Evolutionary conservation across 495 filamentous ascomycete genomes (phyloP), one percentile per base, ranked within the genome.

Genomic region (Penicillium odoratum): DNA sequence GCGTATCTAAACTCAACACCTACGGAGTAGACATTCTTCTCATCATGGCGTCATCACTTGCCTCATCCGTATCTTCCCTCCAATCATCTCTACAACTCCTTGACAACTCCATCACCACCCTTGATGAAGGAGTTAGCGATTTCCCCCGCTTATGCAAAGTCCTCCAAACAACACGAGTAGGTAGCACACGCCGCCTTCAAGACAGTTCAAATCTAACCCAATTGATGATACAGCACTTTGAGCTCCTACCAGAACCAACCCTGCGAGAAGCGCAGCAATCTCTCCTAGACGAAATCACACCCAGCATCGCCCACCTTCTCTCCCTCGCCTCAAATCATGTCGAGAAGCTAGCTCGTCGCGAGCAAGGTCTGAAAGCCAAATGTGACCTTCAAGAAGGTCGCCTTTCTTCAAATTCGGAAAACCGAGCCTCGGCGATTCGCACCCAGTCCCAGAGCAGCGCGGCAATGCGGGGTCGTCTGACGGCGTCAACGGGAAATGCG

Each of bases 141-240:
- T 91, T 90, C 66, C 88, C 89, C 58, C 85, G 89, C 26, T 70
- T 92, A 33, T 77, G 80, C 58, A 88, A 85, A 64, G 87, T 91
- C 51, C 78, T 93, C 10, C 80, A 85, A 67, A 87, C 82, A 25
- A 89, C 87, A 26, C 74, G 88, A 57, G 88, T 91, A 78, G 47
- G 81, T 63, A 55, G 34, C 42, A 15, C 4, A 40, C 57, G 16
- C 10, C 46, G 7, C 28, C 30, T 28, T n/a, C 29, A 10, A 9
- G 26, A 33, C 2, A 33, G 5, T n/a, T 4, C n/a, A 50, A 28
- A 34, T 25, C 26, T 28, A 25, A 34, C 16, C 15, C 33, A 18
- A 9, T 8, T 55, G 21, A 50, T 57, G 52, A n/a, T 47, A 43
- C 60, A 90, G 87, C 90, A 92, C 74, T 93, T 92, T 71, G 90